Percentiles rank a stretch among this genome's conserved stretches.
These are phyloP conservation scores for Suhomyces bolitotheri DNA, from an alignment of 1,139 yeast species.

Conservation along the genomic window DNA sequence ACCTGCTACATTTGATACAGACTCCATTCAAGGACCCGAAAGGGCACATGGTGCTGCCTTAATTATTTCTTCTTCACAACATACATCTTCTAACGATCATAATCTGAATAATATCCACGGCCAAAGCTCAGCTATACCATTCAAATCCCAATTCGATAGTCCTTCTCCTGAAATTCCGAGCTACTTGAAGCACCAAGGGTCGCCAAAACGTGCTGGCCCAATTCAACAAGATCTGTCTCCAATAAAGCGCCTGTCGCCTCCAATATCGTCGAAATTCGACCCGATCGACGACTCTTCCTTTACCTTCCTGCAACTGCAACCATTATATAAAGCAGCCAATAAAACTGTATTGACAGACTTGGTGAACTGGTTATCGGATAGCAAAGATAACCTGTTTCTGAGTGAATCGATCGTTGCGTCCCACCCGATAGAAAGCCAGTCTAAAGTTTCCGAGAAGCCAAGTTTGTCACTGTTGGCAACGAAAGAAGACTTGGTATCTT, in stretches of 20 bases:
- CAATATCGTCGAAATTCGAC: constrained; percentile 11
- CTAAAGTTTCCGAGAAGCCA: background rate
- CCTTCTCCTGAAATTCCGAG: constrained; percentile 7
- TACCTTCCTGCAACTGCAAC: constrained; percentile 14
- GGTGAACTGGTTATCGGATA: constrained; percentile 29
- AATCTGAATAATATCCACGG: background rate
- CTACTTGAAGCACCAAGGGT: background rate
- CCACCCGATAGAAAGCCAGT: background rate
- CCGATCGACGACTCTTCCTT: constrained; percentile 17
- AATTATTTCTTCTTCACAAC: constrained; percentile 4
- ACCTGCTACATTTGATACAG: background rate
- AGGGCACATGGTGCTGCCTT: background rate
- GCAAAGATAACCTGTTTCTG: constrained; percentile 21
- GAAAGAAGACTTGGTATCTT: background rate
- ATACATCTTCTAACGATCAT: background rate
- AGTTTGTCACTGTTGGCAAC: background rate
- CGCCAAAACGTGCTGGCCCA: too few species aligned
- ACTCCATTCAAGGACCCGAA: background rate
- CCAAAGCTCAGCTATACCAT: too few species aligned
- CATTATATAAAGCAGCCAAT: background rate
- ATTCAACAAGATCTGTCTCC: constrained; percentile 6
- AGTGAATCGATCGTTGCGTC: too few species aligned
- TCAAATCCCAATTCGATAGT: constrained; percentile 8
- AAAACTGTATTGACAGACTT: constrained; percentile 20
- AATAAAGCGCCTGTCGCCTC: constrained; percentile 4